Base-by-base conservation (phyloP, 768 basidiomycete genomes). In the Boletus eberwhitei region DNA sequence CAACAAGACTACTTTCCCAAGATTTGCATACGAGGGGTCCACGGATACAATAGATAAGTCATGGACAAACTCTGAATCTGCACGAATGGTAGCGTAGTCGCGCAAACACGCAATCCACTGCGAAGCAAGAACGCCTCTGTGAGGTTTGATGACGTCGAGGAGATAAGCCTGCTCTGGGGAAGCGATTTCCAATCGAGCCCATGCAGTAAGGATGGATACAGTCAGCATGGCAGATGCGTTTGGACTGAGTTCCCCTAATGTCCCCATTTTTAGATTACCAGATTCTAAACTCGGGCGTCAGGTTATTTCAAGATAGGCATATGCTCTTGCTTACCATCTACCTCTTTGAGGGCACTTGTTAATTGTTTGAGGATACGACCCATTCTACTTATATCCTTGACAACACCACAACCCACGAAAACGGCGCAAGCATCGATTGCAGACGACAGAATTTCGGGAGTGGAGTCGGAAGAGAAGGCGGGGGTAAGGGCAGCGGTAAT, bases 401-500 rank as follows among this genome's bases (percentile, higher is more conserved):
- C 89, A 16, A 98, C 86, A 8, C 97, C 96, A 63, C 90, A 93
- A 1, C 96, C 94, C 8, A 98, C 93, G 64, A 96, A 98, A 8
- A 93, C 81, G 3, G 96, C 97, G 62, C 96, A 98, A 11, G 93
- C 88, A 65, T 93, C 85, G 17, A 98, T 86, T 1, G 94, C 96
- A 24, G 90, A 87, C 0, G 95, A 91, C 38, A 98, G 66, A 32
- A 98, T 95, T 67, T 99, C 96, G 0, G 96, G 96, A 1, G 93
- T 93, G 1, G 94, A 92, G 66, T 98, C 97, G 0, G 92, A 80
- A 2, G 93, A 93, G 65, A 99, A 98, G 0, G 95, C 94, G 0
- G 97, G 96, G 0, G 96, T 98, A 17, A 98, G 79, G 0, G 97
- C 97, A 19, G 97, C 93, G 2, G 96, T 97, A 55, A 99, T 96